Base-by-base conservation (phyloP, 148 eudicot genomes). In the Rhododendron williamsianum region DNA sequence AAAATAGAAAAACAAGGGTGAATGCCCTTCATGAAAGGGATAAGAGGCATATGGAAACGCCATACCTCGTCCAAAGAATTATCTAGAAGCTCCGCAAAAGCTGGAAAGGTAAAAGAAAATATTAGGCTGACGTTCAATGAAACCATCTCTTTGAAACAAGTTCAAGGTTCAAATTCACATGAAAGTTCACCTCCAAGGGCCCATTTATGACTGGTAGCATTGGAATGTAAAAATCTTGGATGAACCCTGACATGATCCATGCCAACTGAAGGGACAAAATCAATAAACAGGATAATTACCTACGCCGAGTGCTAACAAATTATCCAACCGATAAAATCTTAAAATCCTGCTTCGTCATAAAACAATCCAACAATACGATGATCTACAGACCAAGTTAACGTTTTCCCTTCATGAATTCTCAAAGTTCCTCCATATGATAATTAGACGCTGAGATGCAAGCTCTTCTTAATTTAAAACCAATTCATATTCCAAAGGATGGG, bases 151-250 rank as follows among this genome's bases (percentile, higher is more conserved):
- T 81, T 38, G 36, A 33, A 19, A 25, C 18, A 56, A 71, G 45
- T 25, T 74, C 4, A n/a, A 84, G 27, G 52, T 19, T 78, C 58
- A 56, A 27, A 43, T 45, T 27, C 19, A n/a, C 54, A 25, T 4
- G 19, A 27, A 58, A 15, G 38, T 45, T 45, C 89, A 94, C 97
- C 97, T 91, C 98, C 98, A 73, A 94, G 86, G 78, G 89, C 95
- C 98, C 98, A 94, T 87, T 93, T 95, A 87, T 95, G 98, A 85
- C 98, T 95, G 56, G 98, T 95, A 49, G 96, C 98, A 88, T 95
- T 95, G 9, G 98, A 95, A 88, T 95, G 98, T 78, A 95, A 83
- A 81, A 95, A 95, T 84, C 63, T 91, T 11, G 98, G 98, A 86
- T 95, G 95, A 41, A 94, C 92, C 84, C 96, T 84, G 41, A 87